phyloP scores from a whole-genome alignment of 139 green algal species.

The Chlorella sorokiniana region DNA sequence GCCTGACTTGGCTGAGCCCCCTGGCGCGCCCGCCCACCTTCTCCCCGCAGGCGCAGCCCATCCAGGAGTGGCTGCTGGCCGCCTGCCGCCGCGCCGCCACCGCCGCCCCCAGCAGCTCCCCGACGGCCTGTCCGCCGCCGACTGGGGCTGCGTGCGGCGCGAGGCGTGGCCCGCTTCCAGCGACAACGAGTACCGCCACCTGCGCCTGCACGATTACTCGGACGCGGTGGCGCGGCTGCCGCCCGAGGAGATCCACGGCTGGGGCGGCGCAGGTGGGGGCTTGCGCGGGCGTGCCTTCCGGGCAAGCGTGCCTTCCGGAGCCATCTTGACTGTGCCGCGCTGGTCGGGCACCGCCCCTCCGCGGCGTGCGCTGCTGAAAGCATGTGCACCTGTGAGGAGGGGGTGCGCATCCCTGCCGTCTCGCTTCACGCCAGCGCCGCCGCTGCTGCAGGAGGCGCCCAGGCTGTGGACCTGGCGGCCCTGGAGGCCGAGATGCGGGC shows the following conservation, averaged over 20 bases:
- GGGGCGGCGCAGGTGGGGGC: not conserved
- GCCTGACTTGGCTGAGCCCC: too few species aligned
- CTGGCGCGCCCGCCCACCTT: not conserved
- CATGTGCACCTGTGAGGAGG: too few species aligned
- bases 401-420: not conserved
- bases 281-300: not conserved
- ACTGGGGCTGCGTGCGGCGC: constrained; percentile 61
- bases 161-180: not conserved
- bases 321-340: too few species aligned
- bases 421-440: not conserved
- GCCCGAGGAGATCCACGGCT: constrained; percentile 54
- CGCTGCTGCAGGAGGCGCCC: not conserved
- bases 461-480: constrained; percentile 19
- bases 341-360: too few species aligned
- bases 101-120: constrained; percentile 51
- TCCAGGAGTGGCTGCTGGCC: constrained; percentile 65
- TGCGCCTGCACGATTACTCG: constrained; percentile 80
- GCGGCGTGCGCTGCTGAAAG: too few species aligned
- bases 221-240: constrained; percentile 76
- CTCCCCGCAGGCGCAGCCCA: not conserved
- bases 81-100: constrained; percentile 41
- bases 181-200: constrained; percentile 75
- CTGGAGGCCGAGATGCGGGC: constrained; percentile 42
- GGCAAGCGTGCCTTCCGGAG: not conserved
- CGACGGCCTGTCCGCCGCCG: constrained; percentile 52